Evolutionary conservation across 2,329 filamentous ascomycete genomes (phyloP), one percentile per base, ranked within the genome.

Genomic region (Teratosphaeria viscida): DNA sequence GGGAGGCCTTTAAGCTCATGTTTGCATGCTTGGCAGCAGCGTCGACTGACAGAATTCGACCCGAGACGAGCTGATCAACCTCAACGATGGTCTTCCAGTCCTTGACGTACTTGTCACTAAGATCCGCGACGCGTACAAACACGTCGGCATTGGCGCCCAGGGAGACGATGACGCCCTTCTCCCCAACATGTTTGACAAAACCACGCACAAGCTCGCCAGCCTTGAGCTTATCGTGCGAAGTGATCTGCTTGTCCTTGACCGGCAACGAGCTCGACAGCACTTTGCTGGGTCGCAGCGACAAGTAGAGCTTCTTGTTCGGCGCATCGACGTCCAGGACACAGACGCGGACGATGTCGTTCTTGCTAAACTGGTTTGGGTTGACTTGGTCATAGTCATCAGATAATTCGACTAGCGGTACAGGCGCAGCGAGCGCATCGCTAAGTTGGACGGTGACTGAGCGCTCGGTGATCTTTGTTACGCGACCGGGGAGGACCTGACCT

Each of bases 71-170:
- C 74, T 97, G 91, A 68, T 95, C 90, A 55, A 92, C 78, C 68
- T 94, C 86, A 76, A 92, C 96, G 53, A 86, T 80, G 39, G 89
- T 84, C 76, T 96, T 95, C 94, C 94, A 99, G 62, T 97, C 90
- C 74, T 97, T 97, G 68, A 99, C 77, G 72, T 86, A 99, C 7
- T 84, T 82, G 72, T 99, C 94, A 0, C 92, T 96, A 14, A 99
- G 81, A 72, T 97, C 92, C 10, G 88, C 84, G 57, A 97, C 87
- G 66, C 89, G 87, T 55, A 96, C 88, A 68, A 92, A 87, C 0
- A 86, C 92, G 56, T 88, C 89, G 19, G 96, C 81, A 63, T 87
- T 85, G 19, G 89, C 88, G 52, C 92, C 91, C 2, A 99, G 80
- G 29, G 86, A 82, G 54, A 99, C 83, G 68, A 96, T 96, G 1